Conservation (phyloP, 225 moss, liverwort and hornwort species). For the Rhytidiadelphus loreus region DNA sequence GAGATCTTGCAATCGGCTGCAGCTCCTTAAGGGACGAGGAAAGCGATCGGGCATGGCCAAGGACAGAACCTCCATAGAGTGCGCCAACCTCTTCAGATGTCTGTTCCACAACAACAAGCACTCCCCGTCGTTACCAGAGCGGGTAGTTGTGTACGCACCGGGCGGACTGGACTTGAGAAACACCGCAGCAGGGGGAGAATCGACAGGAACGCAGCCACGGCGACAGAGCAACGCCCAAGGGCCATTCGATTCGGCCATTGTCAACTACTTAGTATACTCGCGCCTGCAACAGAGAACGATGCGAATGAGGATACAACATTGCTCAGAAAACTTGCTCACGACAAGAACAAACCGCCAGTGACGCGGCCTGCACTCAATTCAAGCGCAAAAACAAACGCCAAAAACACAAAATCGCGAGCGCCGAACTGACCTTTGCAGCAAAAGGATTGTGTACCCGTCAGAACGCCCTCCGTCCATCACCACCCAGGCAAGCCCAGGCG, state of each 20-base stretch:
- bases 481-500: not conserved
- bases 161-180: conserved; percentile 38
- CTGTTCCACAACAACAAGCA: conserved; percentile 58
- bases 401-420: not conserved
- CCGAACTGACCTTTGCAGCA: not conserved
- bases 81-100: conserved; percentile 59
- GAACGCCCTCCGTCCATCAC: not conserved
- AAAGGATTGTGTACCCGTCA: not conserved
- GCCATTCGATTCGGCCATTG: not conserved
- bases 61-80: conserved; percentile 31
- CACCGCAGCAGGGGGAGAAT: conserved; percentile 28
- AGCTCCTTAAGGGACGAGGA: not conserved
- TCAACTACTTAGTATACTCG: not conserved
- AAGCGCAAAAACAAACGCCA: not conserved
- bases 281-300: not conserved
- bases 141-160: conserved; percentile 87
- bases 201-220: not conserved
- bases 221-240: conserved; percentile 14
- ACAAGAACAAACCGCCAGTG: not conserved
- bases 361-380: not conserved
- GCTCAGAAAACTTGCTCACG: not conserved
- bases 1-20: not conserved
- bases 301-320: not conserved
- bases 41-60: conserved; percentile 45
- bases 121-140: conserved; percentile 39